Conservation (phyloP, 768 basidiomycete genomes). For the Pseudohyphozyma bogoriensis region DNA sequence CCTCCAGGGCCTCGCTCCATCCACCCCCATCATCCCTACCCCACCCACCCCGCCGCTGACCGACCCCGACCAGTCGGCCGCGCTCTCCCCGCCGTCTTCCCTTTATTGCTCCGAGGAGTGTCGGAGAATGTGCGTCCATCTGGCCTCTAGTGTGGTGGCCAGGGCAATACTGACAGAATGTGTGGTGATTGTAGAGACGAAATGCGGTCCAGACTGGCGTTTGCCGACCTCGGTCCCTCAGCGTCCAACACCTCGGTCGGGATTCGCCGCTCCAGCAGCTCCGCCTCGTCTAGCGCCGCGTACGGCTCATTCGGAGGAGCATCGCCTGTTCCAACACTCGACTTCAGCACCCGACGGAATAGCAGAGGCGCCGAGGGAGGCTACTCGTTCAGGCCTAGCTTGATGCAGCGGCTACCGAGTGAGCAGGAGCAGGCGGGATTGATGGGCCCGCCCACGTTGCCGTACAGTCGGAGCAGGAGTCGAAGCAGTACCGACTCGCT, state of each 20-base stretch:
- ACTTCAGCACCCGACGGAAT: background rate
- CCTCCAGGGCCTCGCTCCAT: constrained; percentile 8
- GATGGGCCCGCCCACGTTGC: too few relatives aligned
- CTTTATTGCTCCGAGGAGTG: constrained; percentile 27
- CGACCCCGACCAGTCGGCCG: background rate
- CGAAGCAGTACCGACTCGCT: background rate
- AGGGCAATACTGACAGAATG: too few relatives aligned
- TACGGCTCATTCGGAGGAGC: background rate
- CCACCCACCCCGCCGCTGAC: background rate
- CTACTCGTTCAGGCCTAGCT: constrained; percentile 16
- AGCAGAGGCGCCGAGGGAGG: background rate
- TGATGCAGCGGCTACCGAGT: constrained; percentile 16
- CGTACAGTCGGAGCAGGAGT: too few relatives aligned
- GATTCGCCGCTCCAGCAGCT: background rate
- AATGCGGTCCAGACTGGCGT: constrained; percentile 9
- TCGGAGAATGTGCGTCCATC: too few relatives aligned
- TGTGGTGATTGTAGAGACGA: too few relatives aligned
- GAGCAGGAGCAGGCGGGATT: background rate
- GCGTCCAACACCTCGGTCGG: background rate
- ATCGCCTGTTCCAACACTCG: background rate
- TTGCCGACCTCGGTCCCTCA: constrained; percentile 13
- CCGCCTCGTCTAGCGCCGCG: background rate
- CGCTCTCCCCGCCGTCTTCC: background rate
- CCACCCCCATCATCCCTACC: background rate
- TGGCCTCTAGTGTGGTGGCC: too few relatives aligned